Percentiles rank a stretch among this genome's conserved stretches.
Evolutionary conservation across 2,329 filamentous ascomycete genomes (phyloP).

Genomic region (Fonsecaea monophora): DNA sequence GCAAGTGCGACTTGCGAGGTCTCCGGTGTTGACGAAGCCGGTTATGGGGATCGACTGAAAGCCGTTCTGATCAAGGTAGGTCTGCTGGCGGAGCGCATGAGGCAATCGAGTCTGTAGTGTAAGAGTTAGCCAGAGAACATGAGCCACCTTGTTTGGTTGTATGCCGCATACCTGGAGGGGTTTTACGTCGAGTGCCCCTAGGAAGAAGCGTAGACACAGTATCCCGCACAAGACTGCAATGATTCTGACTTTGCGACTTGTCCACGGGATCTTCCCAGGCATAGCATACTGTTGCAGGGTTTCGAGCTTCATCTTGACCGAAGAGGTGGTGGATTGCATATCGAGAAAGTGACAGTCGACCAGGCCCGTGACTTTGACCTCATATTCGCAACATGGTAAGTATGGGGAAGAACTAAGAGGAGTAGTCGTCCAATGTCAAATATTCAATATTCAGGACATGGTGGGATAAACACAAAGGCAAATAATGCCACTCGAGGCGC

Average conservation of each 20-base stretch:
- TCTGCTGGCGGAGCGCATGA: slow-evolving; percentile 4
- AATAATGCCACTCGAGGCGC: not conserved
- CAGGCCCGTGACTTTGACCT: not conserved
- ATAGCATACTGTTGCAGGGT: slow-evolving; percentile 3
- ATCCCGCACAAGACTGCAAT: not conserved
- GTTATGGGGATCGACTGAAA: slow-evolving; percentile 20
- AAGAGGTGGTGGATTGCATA: not conserved
- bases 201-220: not conserved
- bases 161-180: not conserved
- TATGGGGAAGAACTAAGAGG: not conserved
- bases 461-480: slow-evolving; percentile 5
- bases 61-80: not conserved
- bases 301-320: slow-evolving; percentile 1
- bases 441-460: not conserved
- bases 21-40: slow-evolving; percentile 25
- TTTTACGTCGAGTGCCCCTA: not conserved
- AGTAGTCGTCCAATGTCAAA: not conserved
- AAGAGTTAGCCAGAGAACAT: not conserved
- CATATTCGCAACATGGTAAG: slow-evolving; percentile 1
- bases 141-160: not conserved
- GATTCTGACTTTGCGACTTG: slow-evolving; percentile 1
- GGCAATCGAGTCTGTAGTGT: not conserved
- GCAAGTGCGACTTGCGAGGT: slow-evolving; percentile 19
- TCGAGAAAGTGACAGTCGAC: not conserved
- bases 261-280: slow-evolving; percentile 4